phyloP scores from a whole-genome alignment of 1,284 basidiomycete species.

The Malassezia furfur region DNA sequence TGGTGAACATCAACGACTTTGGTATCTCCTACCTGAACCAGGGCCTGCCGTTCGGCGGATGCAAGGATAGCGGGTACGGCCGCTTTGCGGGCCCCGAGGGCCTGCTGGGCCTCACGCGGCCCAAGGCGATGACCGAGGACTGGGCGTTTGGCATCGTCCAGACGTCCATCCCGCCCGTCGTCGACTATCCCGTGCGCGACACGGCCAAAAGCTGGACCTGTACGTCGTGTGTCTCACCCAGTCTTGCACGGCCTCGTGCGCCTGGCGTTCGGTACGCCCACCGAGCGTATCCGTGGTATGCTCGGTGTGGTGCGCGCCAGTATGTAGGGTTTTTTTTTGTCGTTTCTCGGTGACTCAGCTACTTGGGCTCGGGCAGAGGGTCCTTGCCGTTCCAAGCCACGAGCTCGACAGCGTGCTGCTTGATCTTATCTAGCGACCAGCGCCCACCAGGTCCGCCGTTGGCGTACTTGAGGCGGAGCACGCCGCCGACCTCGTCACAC shows the following conservation, averaged over 20 bases:
- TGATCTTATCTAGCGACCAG: slow-evolving; percentile 73
- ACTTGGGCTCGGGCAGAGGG: slow-evolving; percentile 8
- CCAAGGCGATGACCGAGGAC: slow-evolving; percentile 78
- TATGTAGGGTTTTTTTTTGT: neutral
- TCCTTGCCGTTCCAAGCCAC: slow-evolving; percentile 52
- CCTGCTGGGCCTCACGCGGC: slow-evolving; percentile 69
- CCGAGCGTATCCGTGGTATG: neutral
- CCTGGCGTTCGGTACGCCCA: slow-evolving; percentile 11
- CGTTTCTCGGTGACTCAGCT: neutral
- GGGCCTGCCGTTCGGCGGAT: slow-evolving; percentile 84
- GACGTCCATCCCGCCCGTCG: slow-evolving; percentile 64
- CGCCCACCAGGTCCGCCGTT: slow-evolving; percentile 60
- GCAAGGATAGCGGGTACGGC: slow-evolving; percentile 54
- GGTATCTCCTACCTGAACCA: slow-evolving; percentile 83
- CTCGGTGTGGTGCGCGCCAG: neutral
- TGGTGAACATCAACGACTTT: slow-evolving; percentile 85
- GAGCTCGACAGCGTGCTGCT: slow-evolving; percentile 65
- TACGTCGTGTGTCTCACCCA: slow-evolving; percentile 5
- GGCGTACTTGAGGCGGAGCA: slow-evolving; percentile 67
- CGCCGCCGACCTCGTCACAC: slow-evolving; percentile 81
- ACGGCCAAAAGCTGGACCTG: slow-evolving; percentile 13
- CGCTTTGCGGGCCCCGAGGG: slow-evolving; percentile 67
- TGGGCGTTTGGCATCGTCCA: slow-evolving; percentile 69
- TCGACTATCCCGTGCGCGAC: slow-evolving; percentile 45
- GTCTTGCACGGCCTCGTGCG: slow-evolving; percentile 12